These are phyloP conservation scores for Maudiozyma bulderi DNA, from an alignment of 805 yeast species.

Conservation along the genomic window DNA sequence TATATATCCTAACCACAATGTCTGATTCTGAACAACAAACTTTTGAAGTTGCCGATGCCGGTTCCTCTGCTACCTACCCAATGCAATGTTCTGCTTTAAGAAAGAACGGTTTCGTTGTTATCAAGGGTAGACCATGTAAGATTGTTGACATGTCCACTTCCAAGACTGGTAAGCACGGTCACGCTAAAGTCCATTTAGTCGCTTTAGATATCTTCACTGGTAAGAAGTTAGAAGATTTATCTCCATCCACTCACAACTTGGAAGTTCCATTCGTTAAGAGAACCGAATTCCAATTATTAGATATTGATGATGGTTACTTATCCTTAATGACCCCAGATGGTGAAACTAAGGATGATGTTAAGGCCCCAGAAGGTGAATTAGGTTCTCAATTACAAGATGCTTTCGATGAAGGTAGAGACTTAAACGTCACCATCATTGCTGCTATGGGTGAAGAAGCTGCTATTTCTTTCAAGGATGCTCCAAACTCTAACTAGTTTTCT, in stretches of 20 bases:
- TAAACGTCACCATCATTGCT: slow-evolving; percentile 89
- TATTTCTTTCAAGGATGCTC: slow-evolving; percentile 97
- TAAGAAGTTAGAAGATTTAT: slow-evolving; percentile 98
- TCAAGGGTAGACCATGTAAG: slow-evolving; percentile 99
- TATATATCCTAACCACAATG: slow-evolving; percentile 11
- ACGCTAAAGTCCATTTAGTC: slow-evolving; percentile 99
- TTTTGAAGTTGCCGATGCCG: slow-evolving; percentile 97
- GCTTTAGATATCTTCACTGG: slow-evolving; percentile 98
- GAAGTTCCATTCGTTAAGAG: slow-evolving; percentile 97
- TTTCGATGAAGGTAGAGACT: slow-evolving; percentile 97
- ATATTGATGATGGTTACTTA: slow-evolving; percentile 97
- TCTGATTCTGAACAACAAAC: slow-evolving; percentile 54
- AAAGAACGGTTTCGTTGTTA: slow-evolving; percentile 98
- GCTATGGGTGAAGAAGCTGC: slow-evolving; percentile 99
- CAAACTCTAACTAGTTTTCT: slow-evolving; percentile 28
- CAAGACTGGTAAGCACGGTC: slow-evolving; percentile 99
- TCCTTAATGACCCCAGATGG: slow-evolving; percentile 95
- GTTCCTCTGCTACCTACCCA: slow-evolving; percentile 98
- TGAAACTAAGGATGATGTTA: slow-evolving; percentile 98
- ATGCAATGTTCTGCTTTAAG: slow-evolving; percentile 99
- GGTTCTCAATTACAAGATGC: slow-evolving; percentile 89
- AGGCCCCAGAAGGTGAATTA: slow-evolving; percentile 94
- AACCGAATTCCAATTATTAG: slow-evolving; percentile 93
- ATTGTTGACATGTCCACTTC: slow-evolving; percentile 99
- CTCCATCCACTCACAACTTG: slow-evolving; percentile 99